Evolutionary conservation across 164 flowering plant species (phyloP).

Genomic region (Annona cherimola): DNA sequence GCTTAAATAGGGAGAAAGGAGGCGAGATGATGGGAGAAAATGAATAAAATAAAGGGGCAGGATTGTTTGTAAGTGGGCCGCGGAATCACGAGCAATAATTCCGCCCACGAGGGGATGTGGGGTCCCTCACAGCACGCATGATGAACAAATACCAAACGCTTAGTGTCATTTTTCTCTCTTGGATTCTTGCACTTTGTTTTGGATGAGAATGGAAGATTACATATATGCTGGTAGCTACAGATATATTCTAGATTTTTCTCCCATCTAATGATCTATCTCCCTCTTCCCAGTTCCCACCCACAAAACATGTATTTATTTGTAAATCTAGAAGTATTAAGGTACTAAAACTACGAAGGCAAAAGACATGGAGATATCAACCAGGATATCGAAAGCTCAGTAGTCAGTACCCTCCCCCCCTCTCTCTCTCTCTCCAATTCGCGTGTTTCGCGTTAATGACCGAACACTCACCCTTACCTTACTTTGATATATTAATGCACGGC

Average conservation of each 20-base stretch:
- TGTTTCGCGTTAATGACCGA: too few relatives aligned
- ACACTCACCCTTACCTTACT: too few relatives aligned
- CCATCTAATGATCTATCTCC: too few relatives aligned
- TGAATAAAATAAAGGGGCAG: slow-evolving; percentile 4
- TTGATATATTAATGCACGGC: too few relatives aligned
- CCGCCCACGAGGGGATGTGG: slow-evolving; percentile 33
- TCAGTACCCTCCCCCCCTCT: too few relatives aligned
- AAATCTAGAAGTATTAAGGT: too few relatives aligned
- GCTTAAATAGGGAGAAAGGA: slow-evolving; percentile 8
- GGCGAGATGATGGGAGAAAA: neutral
- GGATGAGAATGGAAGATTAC: neutral
- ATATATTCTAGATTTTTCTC: neutral
- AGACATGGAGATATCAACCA: too few relatives aligned
- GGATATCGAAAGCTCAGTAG: too few relatives aligned
- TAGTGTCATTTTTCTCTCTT: neutral
- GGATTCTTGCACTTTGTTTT: neutral
- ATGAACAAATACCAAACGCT: neutral
- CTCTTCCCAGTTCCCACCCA: too few relatives aligned
- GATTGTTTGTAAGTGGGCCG: slow-evolving; percentile 12
- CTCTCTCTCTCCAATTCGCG: too few relatives aligned
- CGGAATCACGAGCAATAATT: slow-evolving; percentile 35
- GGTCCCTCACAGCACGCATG: slow-evolving; percentile 19
- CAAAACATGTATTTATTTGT: too few relatives aligned
- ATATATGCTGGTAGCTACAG: neutral
- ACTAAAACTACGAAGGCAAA: too few relatives aligned